Evolutionary conservation across 257 asterid species (phyloP).

Genomic region (Paulownia fortunei): DNA sequence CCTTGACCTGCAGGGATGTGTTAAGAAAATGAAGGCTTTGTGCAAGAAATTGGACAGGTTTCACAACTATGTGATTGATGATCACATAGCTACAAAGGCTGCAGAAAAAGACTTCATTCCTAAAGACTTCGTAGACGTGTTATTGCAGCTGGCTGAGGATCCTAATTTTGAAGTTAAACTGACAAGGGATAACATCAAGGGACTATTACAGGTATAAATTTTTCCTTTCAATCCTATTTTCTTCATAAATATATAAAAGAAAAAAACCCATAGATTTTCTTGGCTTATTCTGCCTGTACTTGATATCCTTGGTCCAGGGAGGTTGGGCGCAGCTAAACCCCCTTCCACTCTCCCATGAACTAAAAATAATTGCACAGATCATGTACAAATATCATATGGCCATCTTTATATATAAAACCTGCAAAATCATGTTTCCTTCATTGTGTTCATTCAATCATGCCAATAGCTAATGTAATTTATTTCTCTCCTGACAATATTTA

Average conservation of each 20-base stretch:
- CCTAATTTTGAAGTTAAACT: slow-evolving; percentile 42
- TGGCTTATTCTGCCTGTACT: neutral
- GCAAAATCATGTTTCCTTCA: too few relatives aligned
- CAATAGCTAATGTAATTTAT: neutral
- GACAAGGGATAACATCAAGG: slow-evolving; percentile 43
- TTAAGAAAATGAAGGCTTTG: slow-evolving; percentile 47
- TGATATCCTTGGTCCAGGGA: neutral
- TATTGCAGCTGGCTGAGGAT: slow-evolving; percentile 37
- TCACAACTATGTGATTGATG: slow-evolving; percentile 34
- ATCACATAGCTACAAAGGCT: slow-evolving; percentile 25
- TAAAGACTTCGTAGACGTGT: slow-evolving; percentile 32
- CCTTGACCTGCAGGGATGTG: slow-evolving; percentile 53
- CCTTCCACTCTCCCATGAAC: too few relatives aligned
- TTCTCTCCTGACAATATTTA: neutral
- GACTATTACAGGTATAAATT: slow-evolving; percentile 31
- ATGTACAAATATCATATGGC: neutral
- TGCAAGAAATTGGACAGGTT: slow-evolving; percentile 40
- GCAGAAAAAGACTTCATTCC: neutral
- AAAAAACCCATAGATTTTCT: too few relatives aligned
- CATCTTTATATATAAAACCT: too few relatives aligned
- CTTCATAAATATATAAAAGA: too few relatives aligned
- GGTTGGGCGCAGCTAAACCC: too few relatives aligned
- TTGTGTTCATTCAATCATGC: too few relatives aligned
- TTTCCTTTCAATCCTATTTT: neutral
- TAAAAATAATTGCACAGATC: neutral